Conservation (phyloP, 2,329 filamentous ascomycete genomes). For the Macrophomina tecta region DNA sequence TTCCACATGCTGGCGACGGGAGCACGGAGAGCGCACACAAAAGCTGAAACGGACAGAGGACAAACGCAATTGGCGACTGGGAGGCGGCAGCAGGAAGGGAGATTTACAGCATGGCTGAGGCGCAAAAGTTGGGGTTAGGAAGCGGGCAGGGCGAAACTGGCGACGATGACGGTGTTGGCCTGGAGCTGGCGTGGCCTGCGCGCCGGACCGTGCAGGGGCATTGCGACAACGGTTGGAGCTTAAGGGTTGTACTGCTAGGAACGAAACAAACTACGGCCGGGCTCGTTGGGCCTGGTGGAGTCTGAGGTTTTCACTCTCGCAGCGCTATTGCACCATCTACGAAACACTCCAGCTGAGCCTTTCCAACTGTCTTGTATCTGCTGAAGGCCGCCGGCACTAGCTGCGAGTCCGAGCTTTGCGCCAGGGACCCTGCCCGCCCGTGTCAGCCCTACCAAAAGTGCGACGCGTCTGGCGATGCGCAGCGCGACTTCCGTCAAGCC, state of each 20-base stretch:
- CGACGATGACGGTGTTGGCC: conserved; percentile 19
- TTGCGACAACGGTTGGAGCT: too few species aligned
- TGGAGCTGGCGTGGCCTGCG: conserved; percentile 19
- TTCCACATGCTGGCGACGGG: conserved; percentile 57
- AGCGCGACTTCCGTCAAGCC: not conserved
- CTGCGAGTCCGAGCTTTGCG: too few species aligned
- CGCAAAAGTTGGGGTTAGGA: not conserved
- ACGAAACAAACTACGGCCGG: not conserved
- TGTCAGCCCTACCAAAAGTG: not conserved
- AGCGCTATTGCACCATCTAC: too few species aligned
- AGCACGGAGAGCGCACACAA: not conserved
- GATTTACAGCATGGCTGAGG: conserved; percentile 10
- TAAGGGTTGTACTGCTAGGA: not conserved
- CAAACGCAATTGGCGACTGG: conserved; percentile 1
- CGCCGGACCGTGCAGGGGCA: not conserved
- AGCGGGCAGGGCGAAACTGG: conserved; percentile 17
- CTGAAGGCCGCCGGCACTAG: too few species aligned
- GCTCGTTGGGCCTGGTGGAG: too few species aligned
- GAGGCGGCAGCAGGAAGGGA: not conserved
- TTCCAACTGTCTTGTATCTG: too few species aligned
- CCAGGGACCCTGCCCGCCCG: too few species aligned
- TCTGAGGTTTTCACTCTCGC: too few species aligned
- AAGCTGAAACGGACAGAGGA: not conserved
- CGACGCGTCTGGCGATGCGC: conserved; percentile 5
- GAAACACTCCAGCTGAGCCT: too few species aligned